Base-by-base conservation (phyloP, 805 yeast species). In the Kuraishia floccosa region DNA sequence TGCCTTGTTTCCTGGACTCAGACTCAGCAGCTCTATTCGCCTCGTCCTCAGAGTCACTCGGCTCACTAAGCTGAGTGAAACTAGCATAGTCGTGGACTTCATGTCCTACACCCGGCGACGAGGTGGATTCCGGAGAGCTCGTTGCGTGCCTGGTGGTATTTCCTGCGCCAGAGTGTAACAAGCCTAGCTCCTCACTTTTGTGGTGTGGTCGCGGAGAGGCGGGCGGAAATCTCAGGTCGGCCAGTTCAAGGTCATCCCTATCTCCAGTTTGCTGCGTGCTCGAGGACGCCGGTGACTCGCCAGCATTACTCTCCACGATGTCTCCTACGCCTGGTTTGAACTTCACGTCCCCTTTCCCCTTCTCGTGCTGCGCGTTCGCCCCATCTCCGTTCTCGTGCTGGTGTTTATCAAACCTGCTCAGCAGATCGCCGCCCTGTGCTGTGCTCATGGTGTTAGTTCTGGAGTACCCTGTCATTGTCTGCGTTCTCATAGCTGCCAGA, bases 401-500 rank as follows among this genome's bases (percentile, higher is more conserved):
- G 22, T 7, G 7, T 7, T 19, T 19, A 10, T 19, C 22, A 19
- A 19, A 7, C 11, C 12, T 10, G 26, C 13, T 15, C 8, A 24
- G 13, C 12, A 12, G 15, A 24, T 6, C 26, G 12, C 26, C 26
- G 6, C 6, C 26, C 8, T 12, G 13, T 21, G 9, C 23, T 7
- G 26, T 7, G 15, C n/a, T n/a, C n/a, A n/a, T n/a, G 10, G 22
- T 19, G 22, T 19, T 21, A 14, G 11, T 28, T 11, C 25, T 21
- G 8, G 19, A 18, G 12, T 10, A 27, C 18, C 37, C 36, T 4
- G 42, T 46, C 45, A 46, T 41, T 1, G 59, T 53, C 27, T 41
- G 46, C 1, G 54, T 41, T 35, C 56, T 37, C 24, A 51, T 39
- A 1, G 78, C 77, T 15, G 80, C 75, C 31, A 78, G 47, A 2